Base-by-base conservation (phyloP, 495 filamentous ascomycete genomes). In the Tuber melanosporum region DNA sequence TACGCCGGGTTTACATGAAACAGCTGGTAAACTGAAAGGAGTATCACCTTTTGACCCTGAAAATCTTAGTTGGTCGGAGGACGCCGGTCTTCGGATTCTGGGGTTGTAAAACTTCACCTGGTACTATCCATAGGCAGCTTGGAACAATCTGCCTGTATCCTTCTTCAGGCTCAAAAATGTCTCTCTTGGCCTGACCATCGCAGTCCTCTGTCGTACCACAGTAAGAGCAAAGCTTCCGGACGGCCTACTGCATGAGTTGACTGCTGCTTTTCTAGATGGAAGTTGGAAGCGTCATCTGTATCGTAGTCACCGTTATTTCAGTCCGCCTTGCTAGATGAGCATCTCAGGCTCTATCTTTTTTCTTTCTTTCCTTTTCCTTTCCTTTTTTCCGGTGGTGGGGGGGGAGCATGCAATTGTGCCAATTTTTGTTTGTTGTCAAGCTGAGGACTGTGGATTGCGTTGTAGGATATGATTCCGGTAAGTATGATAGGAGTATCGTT, bases 381-480 rank as follows among this genome's bases (percentile, higher is more conserved):
- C 10, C 3, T 57, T 57, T 36, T 7, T 32, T 32, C 32, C 32
- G 32, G 32, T 26, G 12, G 3, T 8, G n/a, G 12, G 57, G 26
- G 26, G 57, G 26, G 57, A 22, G 3, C 52, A 14, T 62, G 22
- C 52, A 62, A 62, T 62, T 62, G 57, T 14, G 32, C 57, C 3
- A 15, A 17, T 66, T 66, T 66, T 66, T 36, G 57, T 66, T 66
- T 66, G 57, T 66, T 66, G 57, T 66, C 57, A 66, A 66, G 57
- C 52, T 62, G 52, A 32, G 52, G n/a, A 15, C 12, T 62, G 26
- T 19, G 26, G 26, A 36, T 66, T 19, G 12, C 36, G 12, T 36
- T 19, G n/a, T 15, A 0, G 57, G n/a, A 62, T 62, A 32, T 22
- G n/a, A 32, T 32, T 26, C 22, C n/a, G 22, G 52, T 26, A 49